Evolutionary conservation across 2,329 filamentous ascomycete genomes (phyloP), one percentile per base, ranked within the genome.

Genomic region (Cercospora sojina): DNA sequence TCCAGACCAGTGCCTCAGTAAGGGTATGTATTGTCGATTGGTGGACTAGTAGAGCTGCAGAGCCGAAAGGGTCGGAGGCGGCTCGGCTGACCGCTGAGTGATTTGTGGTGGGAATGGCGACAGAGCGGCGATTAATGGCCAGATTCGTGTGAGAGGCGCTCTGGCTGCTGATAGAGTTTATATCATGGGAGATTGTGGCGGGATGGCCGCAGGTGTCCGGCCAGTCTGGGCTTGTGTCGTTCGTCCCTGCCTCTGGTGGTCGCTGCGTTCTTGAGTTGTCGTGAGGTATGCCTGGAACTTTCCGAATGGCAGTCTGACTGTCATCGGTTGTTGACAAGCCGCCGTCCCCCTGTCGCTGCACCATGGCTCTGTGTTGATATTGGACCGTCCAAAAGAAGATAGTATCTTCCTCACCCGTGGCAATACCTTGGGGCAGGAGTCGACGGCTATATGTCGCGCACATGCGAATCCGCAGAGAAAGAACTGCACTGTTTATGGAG

Each of bases 51-150:
- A 31, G 53, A 18, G 53, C 53, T 57, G 53, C 53, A 13, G 53
- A 57, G 29, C 53, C 53, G 53, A 57, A 57, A 29, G 27, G 53
- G 53, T 57, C 53, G 27, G 53, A 31, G 13, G 53, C 27, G n/a
- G 53, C 53, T 35, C 27, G 29, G 29, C 18, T 57, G 53, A 5
- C 53, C 31, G 29, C 53, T 35, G 23, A 25, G 41, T 47, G n/a
- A 25, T 16, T n/a, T 53, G 47, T 53, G 47, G 23, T 53, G 47
- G 13, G 23, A 8, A 53, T 27, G 20, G 23, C 10, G 12, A 27
- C 6, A 16, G 47, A 53, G 23, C 23, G 47, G 4, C 3, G 8
- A 25, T 16, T 9, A 25, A 16, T 9, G 47, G 5, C 47, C 8
- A 2, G 20, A 13, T 23, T 25, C 13, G 23, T 53, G 47, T 23